phyloP scores from a whole-genome alignment of 2,329 filamentous ascomycete species.

The Pestalotiopsis fici region DNA sequence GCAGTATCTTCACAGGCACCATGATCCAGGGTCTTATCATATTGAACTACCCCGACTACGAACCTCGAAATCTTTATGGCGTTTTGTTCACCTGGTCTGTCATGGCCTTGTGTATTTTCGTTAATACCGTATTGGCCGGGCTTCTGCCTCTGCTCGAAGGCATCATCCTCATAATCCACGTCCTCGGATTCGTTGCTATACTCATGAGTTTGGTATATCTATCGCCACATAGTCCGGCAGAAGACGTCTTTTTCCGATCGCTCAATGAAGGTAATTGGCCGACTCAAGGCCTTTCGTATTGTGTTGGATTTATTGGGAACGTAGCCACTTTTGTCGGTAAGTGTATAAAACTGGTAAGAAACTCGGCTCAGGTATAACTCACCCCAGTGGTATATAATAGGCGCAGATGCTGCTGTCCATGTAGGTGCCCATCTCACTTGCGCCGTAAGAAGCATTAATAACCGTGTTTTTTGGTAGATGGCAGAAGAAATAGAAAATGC shows the following conservation, averaged over 20 bases:
- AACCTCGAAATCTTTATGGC: slow-evolving; percentile 29
- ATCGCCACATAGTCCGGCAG: too few species aligned
- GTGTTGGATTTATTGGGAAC: too few species aligned
- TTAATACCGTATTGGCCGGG: slow-evolving; percentile 41
- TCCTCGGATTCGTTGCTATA: slow-evolving; percentile 43
- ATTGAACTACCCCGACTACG: slow-evolving; percentile 15
- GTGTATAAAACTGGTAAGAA: too few species aligned
- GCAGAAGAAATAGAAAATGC: slow-evolving; percentile 40
- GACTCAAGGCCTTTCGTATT: too few species aligned
- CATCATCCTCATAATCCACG: slow-evolving; percentile 41
- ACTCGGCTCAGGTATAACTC: too few species aligned
- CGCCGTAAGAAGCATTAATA: too few species aligned
- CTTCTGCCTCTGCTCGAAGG: slow-evolving; percentile 42
- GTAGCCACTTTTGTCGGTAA: too few species aligned
- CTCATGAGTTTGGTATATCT: too few species aligned
- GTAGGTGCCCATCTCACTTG: too few species aligned
- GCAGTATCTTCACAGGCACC: slow-evolving; percentile 25
- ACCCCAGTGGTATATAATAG: too few species aligned
- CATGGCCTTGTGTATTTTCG: slow-evolving; percentile 36
- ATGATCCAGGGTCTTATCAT: slow-evolving; percentile 21
- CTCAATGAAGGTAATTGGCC: slow-evolving; percentile 49
- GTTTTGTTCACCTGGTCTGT: slow-evolving; percentile 43
- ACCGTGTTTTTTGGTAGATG: too few species aligned
- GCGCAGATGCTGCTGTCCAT: slow-evolving; percentile 35
- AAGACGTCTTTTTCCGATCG: slow-evolving; percentile 46